Evolutionary conservation across 1,139 yeast species (phyloP).

Genomic region (Taphrina populina): DNA sequence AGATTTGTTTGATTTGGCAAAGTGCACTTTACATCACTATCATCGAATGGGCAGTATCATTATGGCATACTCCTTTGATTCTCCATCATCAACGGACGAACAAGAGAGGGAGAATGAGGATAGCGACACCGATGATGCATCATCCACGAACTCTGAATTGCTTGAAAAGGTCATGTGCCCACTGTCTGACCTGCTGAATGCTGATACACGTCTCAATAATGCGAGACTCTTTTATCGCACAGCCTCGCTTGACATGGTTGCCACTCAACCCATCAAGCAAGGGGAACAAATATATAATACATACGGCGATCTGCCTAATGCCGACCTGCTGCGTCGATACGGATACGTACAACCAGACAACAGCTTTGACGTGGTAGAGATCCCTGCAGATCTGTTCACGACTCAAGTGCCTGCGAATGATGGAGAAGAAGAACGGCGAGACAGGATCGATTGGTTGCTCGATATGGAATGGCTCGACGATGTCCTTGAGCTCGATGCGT

Average conservation of each 20-base stretch:
- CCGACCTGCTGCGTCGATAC: conserved; percentile 81
- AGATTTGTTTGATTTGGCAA: conserved; percentile 42
- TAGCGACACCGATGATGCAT: conserved; percentile 39
- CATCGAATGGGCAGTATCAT: conserved; percentile 69
- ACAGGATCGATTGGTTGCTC: conserved; percentile 39
- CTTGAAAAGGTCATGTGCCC: conserved; percentile 80
- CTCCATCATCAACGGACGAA: conserved; percentile 40
- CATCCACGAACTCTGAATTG: conserved; percentile 41
- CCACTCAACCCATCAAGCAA: conserved; percentile 58
- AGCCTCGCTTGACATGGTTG: conserved; percentile 60
- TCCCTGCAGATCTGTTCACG: conserved; percentile 43
- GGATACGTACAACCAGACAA: conserved; percentile 81
- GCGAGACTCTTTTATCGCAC: conserved; percentile 51
- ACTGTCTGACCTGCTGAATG: conserved; percentile 83
- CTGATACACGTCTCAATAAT: conserved; percentile 76
- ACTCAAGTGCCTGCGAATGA: conserved; percentile 18
- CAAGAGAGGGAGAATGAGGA: conserved; percentile 8
- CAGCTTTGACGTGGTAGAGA: conserved; percentile 75
- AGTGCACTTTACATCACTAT: conserved; percentile 57
- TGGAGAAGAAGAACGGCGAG: conserved; percentile 23
- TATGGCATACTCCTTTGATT: conserved; percentile 69
- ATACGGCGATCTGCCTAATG: conserved; percentile 86
- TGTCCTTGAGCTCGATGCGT: conserved; percentile 42
- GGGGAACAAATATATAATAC: conserved; percentile 83
- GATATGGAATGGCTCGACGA: conserved; percentile 43